These are phyloP conservation scores for Cornus suecica DNA, from an alignment of 148 eudicot species.

Conservation along the genomic window DNA sequence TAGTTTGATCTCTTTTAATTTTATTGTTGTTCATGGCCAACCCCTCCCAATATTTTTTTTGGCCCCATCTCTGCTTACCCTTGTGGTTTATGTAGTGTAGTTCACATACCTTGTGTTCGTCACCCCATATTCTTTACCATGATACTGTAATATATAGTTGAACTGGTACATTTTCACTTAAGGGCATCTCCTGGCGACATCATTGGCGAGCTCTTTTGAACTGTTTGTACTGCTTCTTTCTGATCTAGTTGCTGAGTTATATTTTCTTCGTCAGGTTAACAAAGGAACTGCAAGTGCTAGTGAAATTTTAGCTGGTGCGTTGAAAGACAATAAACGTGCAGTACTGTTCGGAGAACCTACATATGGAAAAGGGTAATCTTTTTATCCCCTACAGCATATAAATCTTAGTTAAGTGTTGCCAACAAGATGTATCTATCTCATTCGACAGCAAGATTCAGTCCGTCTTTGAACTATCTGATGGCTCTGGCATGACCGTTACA, in stretches of 20 bases:
- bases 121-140: not conserved
- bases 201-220: not conserved
- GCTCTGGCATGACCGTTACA: constrained; percentile 96
- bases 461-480: constrained; percentile 95
- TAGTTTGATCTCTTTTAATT: no score
- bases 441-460: constrained; percentile 85
- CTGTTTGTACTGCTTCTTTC: not conserved
- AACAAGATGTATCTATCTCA: not conserved
- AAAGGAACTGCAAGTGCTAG: constrained; percentile 99
- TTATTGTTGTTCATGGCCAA: no score
- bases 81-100: not conserved
- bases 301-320: constrained; percentile 96
- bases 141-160: not conserved
- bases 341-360: constrained; percentile 89
- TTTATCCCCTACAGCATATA: not conserved
- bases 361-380: constrained; percentile 86
- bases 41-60: no score
- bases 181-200: not conserved
- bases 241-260: not conserved
- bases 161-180: not conserved
- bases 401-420: not conserved
- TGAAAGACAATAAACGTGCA: constrained; percentile 96
- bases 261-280: constrained; percentile 55
- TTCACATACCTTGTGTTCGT: not conserved
- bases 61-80: no score